Percentiles rank a stretch among this genome's conserved stretches.
Evolutionary conservation across 768 basidiomycete genomes (phyloP).

Genomic region (Mycena floridula): DNA sequence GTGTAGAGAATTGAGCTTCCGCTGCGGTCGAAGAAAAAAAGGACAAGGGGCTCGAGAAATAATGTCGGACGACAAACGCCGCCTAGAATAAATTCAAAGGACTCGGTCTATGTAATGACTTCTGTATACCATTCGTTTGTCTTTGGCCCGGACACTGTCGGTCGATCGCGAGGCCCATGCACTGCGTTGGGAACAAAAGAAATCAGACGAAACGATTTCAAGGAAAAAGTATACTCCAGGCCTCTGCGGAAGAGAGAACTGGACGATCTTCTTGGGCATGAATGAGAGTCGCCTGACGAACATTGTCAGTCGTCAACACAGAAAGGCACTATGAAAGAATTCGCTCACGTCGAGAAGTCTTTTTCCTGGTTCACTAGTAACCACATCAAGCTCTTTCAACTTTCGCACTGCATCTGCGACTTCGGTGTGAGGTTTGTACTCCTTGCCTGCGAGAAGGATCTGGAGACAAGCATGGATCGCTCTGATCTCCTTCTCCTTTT

Average conservation of each 20-base stretch:
- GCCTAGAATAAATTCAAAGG: too few relatives aligned
- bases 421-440: neutral
- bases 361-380: neutral
- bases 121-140: too few relatives aligned
- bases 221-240: neutral
- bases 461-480: neutral
- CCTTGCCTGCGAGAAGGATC: neutral
- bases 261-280: neutral
- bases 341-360: neutral
- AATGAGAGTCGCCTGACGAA: neutral
- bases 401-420: neutral
- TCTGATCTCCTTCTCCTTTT: neutral
- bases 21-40: too few relatives aligned
- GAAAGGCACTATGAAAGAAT: neutral
- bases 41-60: too few relatives aligned
- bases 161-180: too few relatives aligned
- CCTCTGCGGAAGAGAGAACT: neutral
- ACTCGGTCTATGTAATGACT: too few relatives aligned
- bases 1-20: too few relatives aligned
- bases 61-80: too few relatives aligned
- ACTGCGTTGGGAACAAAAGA: too few relatives aligned
- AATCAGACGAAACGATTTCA: too few relatives aligned
- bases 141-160: too few relatives aligned
- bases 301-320: neutral
- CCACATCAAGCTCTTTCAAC: neutral